Percentiles rank a stretch among this genome's conserved stretches.
These are phyloP conservation scores for Trifolium repens DNA, from an alignment of 306 rosid genomes.

Conservation along the genomic window DNA sequence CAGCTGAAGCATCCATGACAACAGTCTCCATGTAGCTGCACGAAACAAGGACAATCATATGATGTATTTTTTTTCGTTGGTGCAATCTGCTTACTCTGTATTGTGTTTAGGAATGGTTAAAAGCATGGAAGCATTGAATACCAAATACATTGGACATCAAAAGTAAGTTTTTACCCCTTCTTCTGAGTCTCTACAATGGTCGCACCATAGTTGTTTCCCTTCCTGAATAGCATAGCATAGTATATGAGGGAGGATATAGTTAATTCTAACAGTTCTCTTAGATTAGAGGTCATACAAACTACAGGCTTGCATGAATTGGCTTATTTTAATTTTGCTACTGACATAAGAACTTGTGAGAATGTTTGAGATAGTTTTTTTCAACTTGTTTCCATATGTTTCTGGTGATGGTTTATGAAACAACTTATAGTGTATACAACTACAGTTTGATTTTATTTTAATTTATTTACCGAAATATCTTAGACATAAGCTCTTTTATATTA, in stretches of 20 bases:
- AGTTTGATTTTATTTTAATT: too few species aligned
- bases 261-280: neutral
- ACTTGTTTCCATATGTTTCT: too few species aligned
- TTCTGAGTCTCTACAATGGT: constrained; percentile 62
- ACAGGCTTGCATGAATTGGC: too few species aligned
- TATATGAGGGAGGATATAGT: neutral
- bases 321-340: too few species aligned
- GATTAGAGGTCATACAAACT: too few species aligned
- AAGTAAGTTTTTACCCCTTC: constrained; percentile 50
- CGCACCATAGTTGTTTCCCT: constrained; percentile 65
- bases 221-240: constrained; percentile 55
- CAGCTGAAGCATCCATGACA: constrained; percentile 52
- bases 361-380: too few species aligned
- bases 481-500: too few species aligned
- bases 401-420: too few species aligned
- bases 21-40: constrained; percentile 58
- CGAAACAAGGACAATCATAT: neutral
- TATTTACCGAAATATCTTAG: too few species aligned
- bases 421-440: too few species aligned
- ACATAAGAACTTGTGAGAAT: too few species aligned
- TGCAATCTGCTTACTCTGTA: neutral
- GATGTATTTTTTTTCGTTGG: neutral
- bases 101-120: neutral
- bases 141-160: too few species aligned
- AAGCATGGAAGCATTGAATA: neutral